Evolutionary conservation across 2,329 filamentous ascomycete genomes (phyloP).

Genomic region (Monascus ruber): DNA sequence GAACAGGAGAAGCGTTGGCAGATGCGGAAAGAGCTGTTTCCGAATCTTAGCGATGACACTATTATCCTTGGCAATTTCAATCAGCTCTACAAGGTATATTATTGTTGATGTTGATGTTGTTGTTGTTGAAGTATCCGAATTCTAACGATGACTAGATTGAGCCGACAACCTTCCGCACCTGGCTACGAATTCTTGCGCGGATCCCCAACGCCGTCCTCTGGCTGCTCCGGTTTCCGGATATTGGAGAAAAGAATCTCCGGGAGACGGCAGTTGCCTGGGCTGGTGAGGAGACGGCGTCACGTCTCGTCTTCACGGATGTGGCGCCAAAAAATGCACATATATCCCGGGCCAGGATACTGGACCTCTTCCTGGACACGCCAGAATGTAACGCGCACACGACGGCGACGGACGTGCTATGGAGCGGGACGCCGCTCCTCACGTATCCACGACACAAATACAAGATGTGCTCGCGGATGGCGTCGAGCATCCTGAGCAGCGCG

Average conservation of each 20-base stretch:
- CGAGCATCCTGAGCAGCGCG: slow-evolving; percentile 83
- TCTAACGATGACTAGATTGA: slow-evolving; percentile 57
- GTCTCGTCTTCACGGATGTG: slow-evolving; percentile 91
- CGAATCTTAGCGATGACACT: slow-evolving; percentile 64
- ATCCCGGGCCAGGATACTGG: slow-evolving; percentile 77
- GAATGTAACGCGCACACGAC: slow-evolving; percentile 98
- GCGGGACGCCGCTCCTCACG: slow-evolving; percentile 83
- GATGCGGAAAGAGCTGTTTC: slow-evolving; percentile 90
- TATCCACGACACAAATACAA: slow-evolving; percentile 89
- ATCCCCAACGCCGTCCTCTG: slow-evolving; percentile 85
- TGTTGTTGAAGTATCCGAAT: background rate
- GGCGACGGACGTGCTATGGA: slow-evolving; percentile 92
- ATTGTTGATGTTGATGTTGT: slow-evolving; percentile 1
- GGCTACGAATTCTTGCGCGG: slow-evolving; percentile 78
- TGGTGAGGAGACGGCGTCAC: slow-evolving; percentile 67
- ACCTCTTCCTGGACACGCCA: slow-evolving; percentile 91
- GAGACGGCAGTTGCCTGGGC: slow-evolving; percentile 76
- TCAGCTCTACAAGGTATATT: slow-evolving; percentile 83
- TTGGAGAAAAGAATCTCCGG: slow-evolving; percentile 76
- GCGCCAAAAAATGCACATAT: slow-evolving; percentile 93
- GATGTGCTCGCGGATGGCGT: slow-evolving; percentile 98
- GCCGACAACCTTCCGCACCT: slow-evolving; percentile 88
- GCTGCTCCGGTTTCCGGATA: slow-evolving; percentile 91
- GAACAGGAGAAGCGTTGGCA: slow-evolving; percentile 75
- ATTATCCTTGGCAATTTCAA: slow-evolving; percentile 98